phyloP scores from a whole-genome alignment of 176 grass and related monocot species.

The Triticum monococcum region DNA sequence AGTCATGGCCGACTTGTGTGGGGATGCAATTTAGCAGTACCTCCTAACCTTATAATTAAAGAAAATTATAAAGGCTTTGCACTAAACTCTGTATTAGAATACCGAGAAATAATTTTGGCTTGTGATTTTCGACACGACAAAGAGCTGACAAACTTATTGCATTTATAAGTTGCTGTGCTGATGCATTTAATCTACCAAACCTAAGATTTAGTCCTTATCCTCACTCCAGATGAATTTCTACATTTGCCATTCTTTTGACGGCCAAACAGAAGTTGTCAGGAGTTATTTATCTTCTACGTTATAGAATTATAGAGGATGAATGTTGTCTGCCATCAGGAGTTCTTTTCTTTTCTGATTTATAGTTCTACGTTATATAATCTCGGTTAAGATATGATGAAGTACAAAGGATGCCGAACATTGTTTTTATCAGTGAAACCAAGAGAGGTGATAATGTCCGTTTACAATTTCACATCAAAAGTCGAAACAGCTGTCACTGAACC shows the following conservation, averaged over 20 bases:
- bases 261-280: background rate
- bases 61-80: background rate
- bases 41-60: background rate
- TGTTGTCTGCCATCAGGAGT: background rate
- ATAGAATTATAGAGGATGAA: background rate
- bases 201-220: background rate
- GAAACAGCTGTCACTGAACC: background rate
- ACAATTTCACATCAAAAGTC: background rate
- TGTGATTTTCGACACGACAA: background rate
- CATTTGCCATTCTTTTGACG: background rate
- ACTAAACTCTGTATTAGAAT: background rate
- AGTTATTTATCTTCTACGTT: background rate
- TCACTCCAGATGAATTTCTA: background rate
- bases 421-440: background rate
- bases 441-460: slow-evolving; percentile 1
- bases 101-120: background rate
- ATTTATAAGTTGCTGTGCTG: background rate
- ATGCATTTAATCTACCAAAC: background rate
- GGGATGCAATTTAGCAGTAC: slow-evolving; percentile 18
- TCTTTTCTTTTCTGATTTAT: slow-evolving; percentile 3
- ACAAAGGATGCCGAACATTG: background rate
- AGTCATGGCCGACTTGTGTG: slow-evolving; percentile 20
- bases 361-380: slow-evolving; percentile 3
- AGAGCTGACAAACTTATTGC: background rate
- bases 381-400: background rate